A percentile compares a stretch with the other conserved stretches of the same genome.
Conservation (phyloP, 208 protist species). For the Leishmania turanica region DNA sequence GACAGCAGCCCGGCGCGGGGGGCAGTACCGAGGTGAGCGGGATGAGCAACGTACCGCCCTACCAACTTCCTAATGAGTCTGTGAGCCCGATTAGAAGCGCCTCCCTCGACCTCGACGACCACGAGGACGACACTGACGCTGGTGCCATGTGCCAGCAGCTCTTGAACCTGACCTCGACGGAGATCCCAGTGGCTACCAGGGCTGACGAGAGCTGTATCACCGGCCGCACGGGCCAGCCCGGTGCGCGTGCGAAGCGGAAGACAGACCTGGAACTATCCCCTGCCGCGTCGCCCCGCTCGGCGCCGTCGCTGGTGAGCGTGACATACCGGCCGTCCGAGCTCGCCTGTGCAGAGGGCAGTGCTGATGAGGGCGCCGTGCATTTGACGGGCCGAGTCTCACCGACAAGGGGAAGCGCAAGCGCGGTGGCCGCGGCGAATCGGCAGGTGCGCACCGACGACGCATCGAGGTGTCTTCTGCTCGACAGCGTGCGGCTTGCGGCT, state of each 20-base stretch:
- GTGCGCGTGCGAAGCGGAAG: not conserved
- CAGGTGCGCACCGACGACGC: not conserved
- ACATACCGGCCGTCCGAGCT: constrained; percentile 45
- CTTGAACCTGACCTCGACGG: constrained; percentile 13
- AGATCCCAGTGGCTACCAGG: not conserved
- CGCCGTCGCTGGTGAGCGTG: constrained; percentile 46
- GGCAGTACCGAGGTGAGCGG: constrained; percentile 33
- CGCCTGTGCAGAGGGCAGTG: not conserved
- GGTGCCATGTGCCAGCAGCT: constrained; percentile 32
- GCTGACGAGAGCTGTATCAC: not conserved
- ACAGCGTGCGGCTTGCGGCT: constrained; percentile 8
- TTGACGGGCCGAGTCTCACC: not conserved
- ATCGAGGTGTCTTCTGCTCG: not conserved
- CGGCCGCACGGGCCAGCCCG: not conserved
- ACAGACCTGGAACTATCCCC: not conserved
- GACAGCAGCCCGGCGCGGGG: constrained; percentile 14
- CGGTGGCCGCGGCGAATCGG: not conserved
- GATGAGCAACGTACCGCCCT: constrained; percentile 33
- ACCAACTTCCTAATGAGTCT: constrained; percentile 30
- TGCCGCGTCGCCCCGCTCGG: constrained; percentile 19
- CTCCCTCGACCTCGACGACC: constrained; percentile 32
- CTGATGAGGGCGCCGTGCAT: not conserved
- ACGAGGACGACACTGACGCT: constrained; percentile 30
- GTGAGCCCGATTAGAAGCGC: constrained; percentile 55
- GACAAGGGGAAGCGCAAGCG: no score